These are phyloP conservation scores for Phlegmacium glaucopus DNA, from an alignment of 768 basidiomycete species.

Conservation along the genomic window DNA sequence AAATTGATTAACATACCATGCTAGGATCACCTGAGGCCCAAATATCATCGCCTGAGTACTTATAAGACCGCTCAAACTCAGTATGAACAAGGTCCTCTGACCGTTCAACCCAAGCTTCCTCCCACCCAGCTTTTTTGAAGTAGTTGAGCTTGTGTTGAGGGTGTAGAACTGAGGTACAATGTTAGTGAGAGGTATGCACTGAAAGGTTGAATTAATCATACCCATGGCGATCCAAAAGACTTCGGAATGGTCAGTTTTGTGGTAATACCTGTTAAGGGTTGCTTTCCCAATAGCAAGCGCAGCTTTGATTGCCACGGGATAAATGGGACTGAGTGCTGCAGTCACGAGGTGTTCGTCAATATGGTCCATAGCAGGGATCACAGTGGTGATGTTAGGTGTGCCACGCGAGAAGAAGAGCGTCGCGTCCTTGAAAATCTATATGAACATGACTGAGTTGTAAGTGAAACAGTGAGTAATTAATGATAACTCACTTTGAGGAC, in stretches of 20 bases:
- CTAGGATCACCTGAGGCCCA: too few species aligned
- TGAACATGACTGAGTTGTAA: too few species aligned
- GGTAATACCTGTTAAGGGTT: conserved; percentile 31
- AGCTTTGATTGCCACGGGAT: too few species aligned
- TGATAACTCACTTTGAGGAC: too few species aligned
- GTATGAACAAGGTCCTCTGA: conserved; percentile 11
- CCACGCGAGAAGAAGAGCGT: too few species aligned
- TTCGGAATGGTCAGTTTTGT: conserved; percentile 24
- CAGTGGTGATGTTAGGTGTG: too few species aligned
- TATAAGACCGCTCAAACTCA: conserved; percentile 10
- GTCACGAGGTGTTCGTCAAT: too few species aligned
- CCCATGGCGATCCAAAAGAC: conserved; percentile 33
- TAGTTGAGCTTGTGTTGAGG: conserved; percentile 25
- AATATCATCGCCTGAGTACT: neutral
- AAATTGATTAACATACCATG: neutral
- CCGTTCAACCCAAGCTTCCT: conserved; percentile 19
- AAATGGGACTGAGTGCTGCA: too few species aligned
- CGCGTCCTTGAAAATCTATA: too few species aligned
- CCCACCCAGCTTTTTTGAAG: conserved; percentile 21
- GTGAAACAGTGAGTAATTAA: too few species aligned
- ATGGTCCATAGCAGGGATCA: too few species aligned
- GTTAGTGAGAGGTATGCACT: neutral
- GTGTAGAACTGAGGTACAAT: conserved; percentile 22
- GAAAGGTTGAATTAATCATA: conserved; percentile 13
- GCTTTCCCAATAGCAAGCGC: conserved; percentile 16